Percentiles rank a stretch among this genome's conserved stretches.
Evolutionary conservation across 495 filamentous ascomycete genomes (phyloP).

Genomic region (Xylaria scruposa): DNA sequence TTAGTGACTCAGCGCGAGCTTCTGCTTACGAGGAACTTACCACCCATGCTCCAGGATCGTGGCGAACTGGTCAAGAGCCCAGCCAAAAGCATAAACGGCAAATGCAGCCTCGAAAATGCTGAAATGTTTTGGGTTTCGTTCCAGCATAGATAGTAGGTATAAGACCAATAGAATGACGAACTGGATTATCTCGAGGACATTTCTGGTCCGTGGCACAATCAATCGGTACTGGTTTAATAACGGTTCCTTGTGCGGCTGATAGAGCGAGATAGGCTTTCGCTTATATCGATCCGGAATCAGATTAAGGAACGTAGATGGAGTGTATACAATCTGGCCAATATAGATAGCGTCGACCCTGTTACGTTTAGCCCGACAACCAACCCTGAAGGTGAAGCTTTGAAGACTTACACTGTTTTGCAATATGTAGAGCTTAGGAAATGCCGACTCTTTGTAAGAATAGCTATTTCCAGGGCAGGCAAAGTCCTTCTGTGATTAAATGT

Average conservation of each 20-base stretch:
- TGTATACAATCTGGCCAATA: slow-evolving; percentile 70
- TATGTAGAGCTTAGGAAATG: slow-evolving; percentile 69
- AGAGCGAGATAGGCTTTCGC: slow-evolving; percentile 71
- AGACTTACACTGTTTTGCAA: slow-evolving; percentile 66
- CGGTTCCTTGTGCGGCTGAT: slow-evolving; percentile 68
- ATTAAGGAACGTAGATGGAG: slow-evolving; percentile 71
- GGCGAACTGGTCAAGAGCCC: slow-evolving; percentile 75
- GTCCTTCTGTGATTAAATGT: slow-evolving; percentile 63
- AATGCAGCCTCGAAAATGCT: slow-evolving; percentile 65
- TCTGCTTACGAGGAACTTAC: slow-evolving; percentile 38
- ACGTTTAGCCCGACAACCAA: slow-evolving; percentile 19
- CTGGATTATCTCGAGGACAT: slow-evolving; percentile 69
- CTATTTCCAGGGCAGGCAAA: slow-evolving; percentile 71
- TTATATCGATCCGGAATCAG: slow-evolving; percentile 79
- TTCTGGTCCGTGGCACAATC: slow-evolving; percentile 72
- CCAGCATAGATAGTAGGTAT: slow-evolving; percentile 68
- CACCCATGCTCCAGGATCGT: slow-evolving; percentile 75
- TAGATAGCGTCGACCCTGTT: slow-evolving; percentile 69
- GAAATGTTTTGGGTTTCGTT: slow-evolving; percentile 56
- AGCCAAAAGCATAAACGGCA: slow-evolving; percentile 69
- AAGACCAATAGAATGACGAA: slow-evolving; percentile 67
- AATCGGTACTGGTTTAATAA: slow-evolving; percentile 78
- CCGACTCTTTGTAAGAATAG: slow-evolving; percentile 72
- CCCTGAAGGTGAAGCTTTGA: background rate
- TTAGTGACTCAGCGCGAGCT: background rate